Evolutionary conservation across 83 land plant species (phyloP), one percentile per base, ranked within the genome.

Genomic region (Picea abies): DNA sequence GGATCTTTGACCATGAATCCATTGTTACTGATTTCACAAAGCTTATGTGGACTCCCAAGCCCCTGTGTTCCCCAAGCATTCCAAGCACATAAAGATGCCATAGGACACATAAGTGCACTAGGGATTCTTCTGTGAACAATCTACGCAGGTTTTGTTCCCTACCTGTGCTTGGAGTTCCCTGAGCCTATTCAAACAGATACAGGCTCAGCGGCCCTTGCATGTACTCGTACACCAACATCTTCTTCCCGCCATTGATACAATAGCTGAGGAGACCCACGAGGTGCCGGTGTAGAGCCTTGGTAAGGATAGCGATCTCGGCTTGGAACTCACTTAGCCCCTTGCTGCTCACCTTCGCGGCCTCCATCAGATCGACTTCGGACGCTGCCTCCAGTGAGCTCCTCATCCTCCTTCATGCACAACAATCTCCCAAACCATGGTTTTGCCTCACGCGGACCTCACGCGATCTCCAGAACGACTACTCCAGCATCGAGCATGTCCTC

Each of bases 71-170:
- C 17, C 98, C 98, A 64, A 95, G 89, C 99, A 97, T 79, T 97
- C 99, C 78, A 97, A 80, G 82, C 99, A 97, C 98, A 97, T 97
- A 93, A 97, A 97, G 37, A 97, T 83, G 81, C 99, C 99, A 85
- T 97, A 97, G 6, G 98, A 90, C 19, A 97, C 99, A 41, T 96
- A 97, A 0, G 98, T 98, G 98, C 99, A 97, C 79, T 95, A 98
- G 14, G 98, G 99, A 80, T 37, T 37, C 39, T 37, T 37, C 39
- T 37, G 98, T 10, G 96, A 68, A 82, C 98, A 97, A 83, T 97
- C 99, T 35, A 97, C 99, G 79, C 98, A 97, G 81, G 85, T 88
- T 86, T 91, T 93, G 91, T 94, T 95, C 9, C 89, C 94, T 19
- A 88, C 86, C 77, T 89, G 95, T 60, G 95, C 84, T 83, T 97